Percentiles rank a stretch among this genome's conserved stretches.
phyloP scores from a whole-genome alignment of 139 green algal species.

The Closterium sp. region DNA sequence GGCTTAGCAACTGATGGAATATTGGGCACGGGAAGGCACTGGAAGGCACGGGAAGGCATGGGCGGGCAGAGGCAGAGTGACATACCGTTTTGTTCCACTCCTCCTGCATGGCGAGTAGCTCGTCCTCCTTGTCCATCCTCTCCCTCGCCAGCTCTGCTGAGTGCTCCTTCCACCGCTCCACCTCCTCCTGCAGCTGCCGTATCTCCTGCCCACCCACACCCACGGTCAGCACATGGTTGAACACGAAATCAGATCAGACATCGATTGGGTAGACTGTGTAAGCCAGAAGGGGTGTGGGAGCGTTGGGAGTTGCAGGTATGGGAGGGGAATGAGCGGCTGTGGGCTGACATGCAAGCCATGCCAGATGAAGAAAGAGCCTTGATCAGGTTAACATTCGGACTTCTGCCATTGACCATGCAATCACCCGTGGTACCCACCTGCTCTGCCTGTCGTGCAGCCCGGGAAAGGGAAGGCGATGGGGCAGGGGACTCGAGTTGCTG shows the following conservation, averaged over 20 bases:
- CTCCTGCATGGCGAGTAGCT: neutral
- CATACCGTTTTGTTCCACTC: neutral
- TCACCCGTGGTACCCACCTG: neutral
- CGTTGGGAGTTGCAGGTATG: neutral
- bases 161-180: neutral
- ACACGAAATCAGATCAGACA: too few species aligned
- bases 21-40: too few species aligned
- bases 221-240: neutral
- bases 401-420: neutral
- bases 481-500: neutral
- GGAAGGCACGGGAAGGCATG: too few species aligned
- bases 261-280: too few species aligned
- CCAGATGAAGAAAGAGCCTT: neutral
- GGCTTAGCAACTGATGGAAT: too few species aligned
- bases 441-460: neutral
- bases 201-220: neutral
- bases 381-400: neutral
- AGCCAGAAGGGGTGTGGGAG: neutral
- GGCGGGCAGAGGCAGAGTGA: neutral
- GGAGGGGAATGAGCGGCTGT: neutral
- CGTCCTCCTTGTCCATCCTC: neutral
- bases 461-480: neutral
- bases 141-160: neutral
- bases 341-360: neutral
- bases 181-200: neutral